Percentiles rank a stretch among this genome's conserved stretches.
Conservation (phyloP, 768 basidiomycete species). For the Phylloporus rhodoxanthus region DNA sequence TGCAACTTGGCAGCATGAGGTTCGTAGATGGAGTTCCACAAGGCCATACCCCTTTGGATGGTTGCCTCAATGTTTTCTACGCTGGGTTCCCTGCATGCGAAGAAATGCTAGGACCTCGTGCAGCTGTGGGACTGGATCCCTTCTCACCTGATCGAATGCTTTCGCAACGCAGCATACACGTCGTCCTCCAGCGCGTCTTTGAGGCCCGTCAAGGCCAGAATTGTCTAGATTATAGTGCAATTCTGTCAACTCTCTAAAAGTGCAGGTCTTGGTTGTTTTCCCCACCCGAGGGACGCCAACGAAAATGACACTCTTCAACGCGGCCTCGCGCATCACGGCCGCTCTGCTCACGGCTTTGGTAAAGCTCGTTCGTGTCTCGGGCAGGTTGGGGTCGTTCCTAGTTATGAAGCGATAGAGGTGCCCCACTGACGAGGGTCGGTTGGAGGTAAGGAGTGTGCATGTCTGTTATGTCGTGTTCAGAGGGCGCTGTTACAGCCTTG, state of each 20-base stretch:
- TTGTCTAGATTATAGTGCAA: constrained; percentile 47
- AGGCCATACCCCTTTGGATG: constrained; percentile 55
- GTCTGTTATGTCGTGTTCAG: constrained; percentile 47
- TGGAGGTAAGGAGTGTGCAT: constrained; percentile 76
- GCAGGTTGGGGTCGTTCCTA: constrained; percentile 38
- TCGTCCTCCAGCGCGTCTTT: constrained; percentile 75
- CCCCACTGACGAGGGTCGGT: constrained; percentile 73
- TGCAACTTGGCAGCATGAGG: constrained; percentile 88
- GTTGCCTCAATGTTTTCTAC: constrained; percentile 65
- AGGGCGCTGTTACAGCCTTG: constrained; percentile 13
- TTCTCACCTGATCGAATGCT: constrained; percentile 57
- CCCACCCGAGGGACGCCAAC: constrained; percentile 75
- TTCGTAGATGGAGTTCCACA: constrained; percentile 86
- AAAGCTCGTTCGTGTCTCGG: constrained; percentile 38
- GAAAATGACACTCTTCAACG: constrained; percentile 85
- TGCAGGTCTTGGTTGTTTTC: neutral
- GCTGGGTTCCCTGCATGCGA: constrained; percentile 47
- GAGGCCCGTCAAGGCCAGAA: constrained; percentile 73
- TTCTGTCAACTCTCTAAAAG: constrained; percentile 5
- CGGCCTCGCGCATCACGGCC: constrained; percentile 83
- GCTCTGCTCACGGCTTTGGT: constrained; percentile 63
- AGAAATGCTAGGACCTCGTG: constrained; percentile 23
- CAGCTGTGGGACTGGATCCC: constrained; percentile 9
- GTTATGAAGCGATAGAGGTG: constrained; percentile 78
- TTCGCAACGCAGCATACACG: constrained; percentile 67